Percentiles rank a stretch among this genome's conserved stretches.
Evolutionary conservation across 2,329 filamentous ascomycete genomes (phyloP).

Genomic region (Dothistroma septosporum): DNA sequence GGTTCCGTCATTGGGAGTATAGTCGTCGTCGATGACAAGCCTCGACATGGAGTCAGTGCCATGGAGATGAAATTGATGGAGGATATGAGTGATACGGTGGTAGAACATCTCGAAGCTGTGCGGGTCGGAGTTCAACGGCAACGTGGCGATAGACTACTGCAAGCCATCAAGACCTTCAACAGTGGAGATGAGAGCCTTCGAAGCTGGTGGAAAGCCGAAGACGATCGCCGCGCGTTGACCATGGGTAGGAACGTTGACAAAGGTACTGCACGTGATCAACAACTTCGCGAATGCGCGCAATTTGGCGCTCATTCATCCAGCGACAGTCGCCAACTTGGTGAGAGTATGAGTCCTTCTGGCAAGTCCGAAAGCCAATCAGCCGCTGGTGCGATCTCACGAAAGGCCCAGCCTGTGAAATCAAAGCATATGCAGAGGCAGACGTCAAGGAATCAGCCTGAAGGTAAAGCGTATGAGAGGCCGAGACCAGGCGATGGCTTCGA

Average conservation of each 20-base stretch:
- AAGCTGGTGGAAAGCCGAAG: constrained; percentile 31
- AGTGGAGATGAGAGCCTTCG: constrained; percentile 23
- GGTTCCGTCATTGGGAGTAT: constrained; percentile 58
- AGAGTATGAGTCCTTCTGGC: too few relatives aligned
- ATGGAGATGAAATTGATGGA: constrained; percentile 54
- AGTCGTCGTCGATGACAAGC: constrained; percentile 55
- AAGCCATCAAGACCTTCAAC: constrained; percentile 49
- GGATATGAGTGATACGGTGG: constrained; percentile 54
- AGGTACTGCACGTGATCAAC: too few relatives aligned
- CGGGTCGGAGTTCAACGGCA: constrained; percentile 50
- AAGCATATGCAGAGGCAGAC: constrained; percentile 17
- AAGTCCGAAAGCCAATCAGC: too few relatives aligned
- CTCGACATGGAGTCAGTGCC: constrained; percentile 49
- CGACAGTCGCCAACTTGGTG: too few relatives aligned
- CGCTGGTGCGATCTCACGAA: too few relatives aligned
- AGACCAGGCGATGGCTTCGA: not conserved
- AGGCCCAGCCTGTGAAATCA: not conserved
- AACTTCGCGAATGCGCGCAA: too few relatives aligned
- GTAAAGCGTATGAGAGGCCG: not conserved
- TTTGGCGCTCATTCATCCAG: too few relatives aligned
- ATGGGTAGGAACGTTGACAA: constrained; percentile 4
- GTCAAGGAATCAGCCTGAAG: constrained; percentile 8
- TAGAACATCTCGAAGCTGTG: constrained; percentile 57
- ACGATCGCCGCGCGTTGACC: constrained; percentile 9
- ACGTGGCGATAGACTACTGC: constrained; percentile 52